These are phyloP conservation scores for Hypholoma sublateritium DNA, from an alignment of 768 basidiomycete species.

Conservation along the genomic window DNA sequence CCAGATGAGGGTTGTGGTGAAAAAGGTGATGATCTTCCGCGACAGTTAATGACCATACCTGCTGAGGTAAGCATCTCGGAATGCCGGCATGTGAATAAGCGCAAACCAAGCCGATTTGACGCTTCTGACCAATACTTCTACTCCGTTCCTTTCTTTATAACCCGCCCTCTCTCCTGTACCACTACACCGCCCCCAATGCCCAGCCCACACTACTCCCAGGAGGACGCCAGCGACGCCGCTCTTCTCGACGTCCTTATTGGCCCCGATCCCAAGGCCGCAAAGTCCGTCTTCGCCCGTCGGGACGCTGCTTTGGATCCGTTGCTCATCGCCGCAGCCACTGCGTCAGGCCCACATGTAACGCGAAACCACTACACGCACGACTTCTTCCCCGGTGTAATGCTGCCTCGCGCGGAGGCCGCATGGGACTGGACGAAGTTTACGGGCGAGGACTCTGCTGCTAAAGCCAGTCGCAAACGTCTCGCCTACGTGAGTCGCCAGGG, in stretches of 20 bases:
- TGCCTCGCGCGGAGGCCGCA: conserved; percentile 49
- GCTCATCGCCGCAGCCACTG: conserved; percentile 72
- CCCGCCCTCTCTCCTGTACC: conserved; percentile 10
- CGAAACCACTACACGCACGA: conserved; percentile 87
- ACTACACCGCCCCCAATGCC: conserved; percentile 16
- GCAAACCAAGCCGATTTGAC: neutral
- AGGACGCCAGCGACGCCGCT: conserved; percentile 50
- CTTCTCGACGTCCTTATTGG: conserved; percentile 68
- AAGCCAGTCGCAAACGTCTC: conserved; percentile 44
- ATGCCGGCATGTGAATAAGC: conserved; percentile 23
- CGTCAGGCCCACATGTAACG: conserved; percentile 76
- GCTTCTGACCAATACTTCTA: conserved; percentile 7
- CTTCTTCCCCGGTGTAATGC: conserved; percentile 60
- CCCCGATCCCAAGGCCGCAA: conserved; percentile 39
- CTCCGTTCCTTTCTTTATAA: conserved; percentile 12
- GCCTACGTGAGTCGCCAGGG: conserved; percentile 76
- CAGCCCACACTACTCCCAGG: conserved; percentile 18
- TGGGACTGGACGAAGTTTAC: conserved; percentile 62
- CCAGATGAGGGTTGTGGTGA: neutral
- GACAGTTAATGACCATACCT: neutral
- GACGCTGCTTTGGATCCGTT: conserved; percentile 80
- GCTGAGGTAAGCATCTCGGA: conserved; percentile 16
- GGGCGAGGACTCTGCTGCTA: conserved; percentile 37
- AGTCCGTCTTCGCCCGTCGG: conserved; percentile 49
- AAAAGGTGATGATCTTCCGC: neutral